Base-by-base conservation (phyloP, 164 flowering plant species). In the Tinospora cordifolia region DNA sequence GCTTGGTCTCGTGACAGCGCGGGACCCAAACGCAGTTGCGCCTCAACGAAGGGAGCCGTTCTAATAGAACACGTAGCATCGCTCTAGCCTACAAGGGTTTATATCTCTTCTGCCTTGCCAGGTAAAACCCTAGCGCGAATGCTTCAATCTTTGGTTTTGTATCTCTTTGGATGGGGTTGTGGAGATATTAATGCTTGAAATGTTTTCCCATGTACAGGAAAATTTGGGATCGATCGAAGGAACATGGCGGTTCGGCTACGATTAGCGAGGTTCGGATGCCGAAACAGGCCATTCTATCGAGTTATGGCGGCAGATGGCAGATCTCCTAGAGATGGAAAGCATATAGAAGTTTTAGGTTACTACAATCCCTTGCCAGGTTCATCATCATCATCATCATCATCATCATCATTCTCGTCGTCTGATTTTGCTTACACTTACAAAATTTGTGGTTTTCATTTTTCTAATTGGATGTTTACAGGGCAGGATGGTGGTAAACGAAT, bases 251-350 rank as follows among this genome's bases (percentile, higher is more conserved):
- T 93, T 39, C 77, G 92, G 71, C 66, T 93, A 38, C 81, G 98
- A 65, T 81, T 93, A 68, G 76, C 98, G 26, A 79, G 98, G 54
- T 83, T 91, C 64, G 98, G 97, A 54, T 89, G 96, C 82, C 84
- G 79, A 71, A 91, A 93, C 82, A 85, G 75, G 67, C 97, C 97
- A 3, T 93, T 90, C 73, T 93, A 91, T 69, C 76, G 96, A 69
- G 88, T 94, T 5, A 86, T 90, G 85, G 98, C 97, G 15, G 97
- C 82, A 39, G 85, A 91, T 74, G 88, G 98, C 78, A 82, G 92
- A 75, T 89, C 92, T 40, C 95, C 96, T 8, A 84, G 97, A 76
- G 98, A 94, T 73, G 98, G 97, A 72, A 94, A 94, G 78, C 97
- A 94, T 78, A 81, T 94, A 44, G 98, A 94, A 85, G 81, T 84